These are phyloP conservation scores for Lachnellula arida DNA, from an alignment of 2,329 filamentous ascomycete species.

Conservation along the genomic window DNA sequence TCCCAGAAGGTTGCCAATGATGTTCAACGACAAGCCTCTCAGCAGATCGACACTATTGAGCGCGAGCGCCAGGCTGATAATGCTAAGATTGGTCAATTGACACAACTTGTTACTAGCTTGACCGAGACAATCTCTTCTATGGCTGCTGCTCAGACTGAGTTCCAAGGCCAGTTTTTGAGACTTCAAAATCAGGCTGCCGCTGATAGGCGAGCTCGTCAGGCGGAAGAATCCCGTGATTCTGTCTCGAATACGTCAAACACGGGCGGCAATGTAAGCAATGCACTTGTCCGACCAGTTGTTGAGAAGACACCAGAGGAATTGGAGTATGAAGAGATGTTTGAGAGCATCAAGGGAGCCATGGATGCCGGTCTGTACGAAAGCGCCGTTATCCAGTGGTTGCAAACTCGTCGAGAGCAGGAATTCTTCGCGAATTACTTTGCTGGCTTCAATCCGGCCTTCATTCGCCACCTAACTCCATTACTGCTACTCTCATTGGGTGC, in stretches of 20 bases:
- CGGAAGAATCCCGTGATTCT: conserved; percentile 8
- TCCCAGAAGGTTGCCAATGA: conserved; percentile 65
- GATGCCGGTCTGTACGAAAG: conserved; percentile 56
- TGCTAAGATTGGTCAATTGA: conserved; percentile 69
- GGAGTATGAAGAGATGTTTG: conserved; percentile 53
- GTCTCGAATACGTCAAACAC: background rate
- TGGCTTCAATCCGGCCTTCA: conserved; percentile 47
- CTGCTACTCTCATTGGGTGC: conserved; percentile 61
- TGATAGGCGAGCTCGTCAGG: conserved; percentile 32
- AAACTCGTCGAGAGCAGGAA: conserved; percentile 57
- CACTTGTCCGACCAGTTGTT: conserved; percentile 30
- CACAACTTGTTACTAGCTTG: conserved; percentile 60
- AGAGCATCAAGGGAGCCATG: conserved; percentile 59
- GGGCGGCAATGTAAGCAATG: background rate
- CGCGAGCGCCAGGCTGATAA: conserved; percentile 32
- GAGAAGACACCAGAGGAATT: conserved; percentile 42
- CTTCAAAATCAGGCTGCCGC: conserved; percentile 47
- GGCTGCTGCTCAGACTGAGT: conserved; percentile 62
- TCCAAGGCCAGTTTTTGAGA: conserved; percentile 61
- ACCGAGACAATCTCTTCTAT: conserved; percentile 66
- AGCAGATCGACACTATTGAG: conserved; percentile 29
- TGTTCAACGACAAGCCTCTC: conserved; percentile 53
- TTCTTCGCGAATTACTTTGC: conserved; percentile 55
- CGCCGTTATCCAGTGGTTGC: conserved; percentile 63
- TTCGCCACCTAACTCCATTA: conserved; percentile 55